Conservation (phyloP, 164 flowering plant species). For the Amborella trichopoda region DNA sequence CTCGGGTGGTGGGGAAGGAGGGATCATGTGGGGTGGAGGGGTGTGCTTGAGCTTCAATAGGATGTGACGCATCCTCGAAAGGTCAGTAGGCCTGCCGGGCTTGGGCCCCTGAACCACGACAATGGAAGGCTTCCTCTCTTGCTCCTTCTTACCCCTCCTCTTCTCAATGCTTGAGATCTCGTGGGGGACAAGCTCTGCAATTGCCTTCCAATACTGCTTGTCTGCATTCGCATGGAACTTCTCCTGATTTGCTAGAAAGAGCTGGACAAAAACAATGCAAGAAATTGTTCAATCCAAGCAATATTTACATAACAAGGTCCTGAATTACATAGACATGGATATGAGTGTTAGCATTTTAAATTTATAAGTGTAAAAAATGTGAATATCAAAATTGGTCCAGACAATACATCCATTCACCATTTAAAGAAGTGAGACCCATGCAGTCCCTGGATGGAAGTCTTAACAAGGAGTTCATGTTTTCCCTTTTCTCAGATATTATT, state of each 20-base stretch:
- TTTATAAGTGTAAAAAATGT: no score
- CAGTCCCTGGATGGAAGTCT: no score
- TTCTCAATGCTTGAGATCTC: constrained; percentile 82
- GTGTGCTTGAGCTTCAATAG: constrained; percentile 78
- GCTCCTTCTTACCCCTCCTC: constrained; percentile 75
- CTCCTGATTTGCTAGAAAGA: constrained; percentile 66
- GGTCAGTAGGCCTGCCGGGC: constrained; percentile 95
- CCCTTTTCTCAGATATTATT: no score
- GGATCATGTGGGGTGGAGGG: constrained; percentile 87
- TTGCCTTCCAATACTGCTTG: constrained; percentile 93
- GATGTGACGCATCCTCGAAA: constrained; percentile 76
- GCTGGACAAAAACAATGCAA: constrained; percentile 23
- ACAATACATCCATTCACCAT: no score
- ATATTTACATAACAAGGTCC: background rate
- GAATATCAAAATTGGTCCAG: no score
- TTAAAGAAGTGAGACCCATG: no score
- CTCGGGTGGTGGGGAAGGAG: constrained; percentile 56
- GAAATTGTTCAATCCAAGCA: background rate
- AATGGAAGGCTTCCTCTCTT: constrained; percentile 74
- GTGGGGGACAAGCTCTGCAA: constrained; percentile 71
- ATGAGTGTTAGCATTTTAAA: no score
- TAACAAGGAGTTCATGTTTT: no score
- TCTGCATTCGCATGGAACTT: constrained; percentile 87
- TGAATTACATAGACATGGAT: no score
- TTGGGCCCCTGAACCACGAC: constrained; percentile 79